Evolutionary conservation across 2,329 filamentous ascomycete genomes (phyloP).

Genomic region (Grosmannia huntii): DNA sequence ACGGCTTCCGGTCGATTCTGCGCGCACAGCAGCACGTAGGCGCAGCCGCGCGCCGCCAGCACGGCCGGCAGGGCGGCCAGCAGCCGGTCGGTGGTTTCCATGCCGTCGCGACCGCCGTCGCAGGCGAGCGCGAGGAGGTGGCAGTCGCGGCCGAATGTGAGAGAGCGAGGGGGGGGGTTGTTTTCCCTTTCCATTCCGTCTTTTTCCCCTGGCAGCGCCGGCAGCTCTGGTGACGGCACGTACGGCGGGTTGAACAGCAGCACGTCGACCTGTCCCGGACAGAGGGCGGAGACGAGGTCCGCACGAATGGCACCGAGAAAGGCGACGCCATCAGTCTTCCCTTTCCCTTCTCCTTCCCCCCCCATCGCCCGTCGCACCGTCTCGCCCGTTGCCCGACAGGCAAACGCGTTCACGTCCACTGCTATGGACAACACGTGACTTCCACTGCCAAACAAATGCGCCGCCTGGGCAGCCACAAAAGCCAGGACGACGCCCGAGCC

Average conservation of each 20-base stretch:
- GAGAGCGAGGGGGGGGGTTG: too few species aligned
- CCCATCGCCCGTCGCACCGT: conserved; percentile 47
- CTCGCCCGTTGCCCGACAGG: conserved; percentile 59
- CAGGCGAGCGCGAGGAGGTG: conserved; percentile 77
- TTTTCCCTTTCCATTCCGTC: not conserved
- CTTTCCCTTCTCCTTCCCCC: conserved; percentile 16
- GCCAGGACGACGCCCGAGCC: conserved; percentile 91
- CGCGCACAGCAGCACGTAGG: conserved; percentile 80
- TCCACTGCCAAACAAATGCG: conserved; percentile 54
- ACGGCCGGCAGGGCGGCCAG: conserved; percentile 54
- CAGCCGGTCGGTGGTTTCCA: conserved; percentile 81
- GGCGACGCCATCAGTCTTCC: conserved; percentile 17
- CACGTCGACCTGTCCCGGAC: conserved; percentile 54
- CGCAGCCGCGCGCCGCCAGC: conserved; percentile 57
- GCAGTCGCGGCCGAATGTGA: conserved; percentile 62
- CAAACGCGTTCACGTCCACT: conserved; percentile 75
- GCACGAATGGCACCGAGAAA: conserved; percentile 57
- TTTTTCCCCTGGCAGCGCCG: conserved; percentile 21
- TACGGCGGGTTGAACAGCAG: conserved; percentile 96
- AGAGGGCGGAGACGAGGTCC: conserved; percentile 55
- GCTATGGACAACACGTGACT: conserved; percentile 55
- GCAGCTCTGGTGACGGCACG: conserved; percentile 71
- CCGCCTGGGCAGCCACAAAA: conserved; percentile 68
- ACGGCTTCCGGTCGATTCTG: conserved; percentile 64
- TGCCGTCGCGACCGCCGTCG: conserved; percentile 78